Percentiles rank a stretch among this genome's conserved stretches.
These are phyloP conservation scores for Botrytis fragariae DNA, from an alignment of 2,329 filamentous ascomycete species.

Conservation along the genomic window DNA sequence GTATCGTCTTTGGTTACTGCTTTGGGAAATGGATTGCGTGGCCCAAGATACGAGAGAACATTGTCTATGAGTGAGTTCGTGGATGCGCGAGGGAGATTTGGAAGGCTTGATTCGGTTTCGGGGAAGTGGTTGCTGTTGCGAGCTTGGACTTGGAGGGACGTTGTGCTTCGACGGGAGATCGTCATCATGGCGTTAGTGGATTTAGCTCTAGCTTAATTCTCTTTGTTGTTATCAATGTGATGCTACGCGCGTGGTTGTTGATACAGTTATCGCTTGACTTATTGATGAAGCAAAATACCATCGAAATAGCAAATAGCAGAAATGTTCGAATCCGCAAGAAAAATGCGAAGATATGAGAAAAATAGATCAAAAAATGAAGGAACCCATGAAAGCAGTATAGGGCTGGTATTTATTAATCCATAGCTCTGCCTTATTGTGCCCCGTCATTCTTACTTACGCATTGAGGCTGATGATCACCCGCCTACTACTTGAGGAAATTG, in stretches of 20 bases:
- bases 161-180: constrained; percentile 9
- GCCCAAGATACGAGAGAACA: constrained; percentile 51
- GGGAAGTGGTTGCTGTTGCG: constrained; percentile 18
- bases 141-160: constrained; percentile 15
- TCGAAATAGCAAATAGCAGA: background rate
- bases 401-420: background rate
- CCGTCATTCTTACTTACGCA: background rate
- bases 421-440: background rate
- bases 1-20: constrained; percentile 60
- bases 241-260: background rate
- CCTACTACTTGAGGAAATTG: background rate
- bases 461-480: background rate
- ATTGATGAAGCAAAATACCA: background rate
- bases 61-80: constrained; percentile 35
- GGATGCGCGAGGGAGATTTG: constrained; percentile 37
- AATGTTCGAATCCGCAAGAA: background rate
- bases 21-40: constrained; percentile 56
- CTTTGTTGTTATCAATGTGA: background rate
- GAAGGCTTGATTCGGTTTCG: constrained; percentile 47
- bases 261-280: background rate
- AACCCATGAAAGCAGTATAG: background rate
- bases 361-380: background rate
- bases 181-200: background rate
- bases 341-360: background rate
- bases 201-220: background rate